These are phyloP conservation scores for Geosmithia flava DNA, from an alignment of 2,329 filamentous ascomycete species.

Conservation along the genomic window DNA sequence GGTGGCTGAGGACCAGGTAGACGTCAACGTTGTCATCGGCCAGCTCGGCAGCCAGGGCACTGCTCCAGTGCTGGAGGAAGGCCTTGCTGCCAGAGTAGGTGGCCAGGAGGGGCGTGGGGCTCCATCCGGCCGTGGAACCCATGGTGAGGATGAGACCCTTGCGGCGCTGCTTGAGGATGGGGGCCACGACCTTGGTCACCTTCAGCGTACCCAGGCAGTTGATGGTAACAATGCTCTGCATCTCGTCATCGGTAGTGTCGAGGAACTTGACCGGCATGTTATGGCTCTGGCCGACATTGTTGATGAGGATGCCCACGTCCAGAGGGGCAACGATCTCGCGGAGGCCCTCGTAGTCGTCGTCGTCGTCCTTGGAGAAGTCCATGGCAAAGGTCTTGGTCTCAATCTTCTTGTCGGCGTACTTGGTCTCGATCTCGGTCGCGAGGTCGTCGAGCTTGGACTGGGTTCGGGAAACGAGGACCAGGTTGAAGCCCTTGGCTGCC, in stretches of 20 bases:
- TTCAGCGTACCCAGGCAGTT: constrained; percentile 88
- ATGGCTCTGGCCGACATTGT: constrained; percentile 95
- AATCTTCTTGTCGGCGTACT: constrained; percentile 48
- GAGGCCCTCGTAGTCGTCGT: constrained; percentile 68
- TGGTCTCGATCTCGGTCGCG: constrained; percentile 59
- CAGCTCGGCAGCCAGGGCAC: constrained; percentile 72
- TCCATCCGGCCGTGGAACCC: constrained; percentile 90
- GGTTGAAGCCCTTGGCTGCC: constrained; percentile 83
- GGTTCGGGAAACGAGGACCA: constrained; percentile 92
- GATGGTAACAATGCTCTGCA: constrained; percentile 85
- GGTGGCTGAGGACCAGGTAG: constrained; percentile 83
- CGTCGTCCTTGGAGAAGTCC: constrained; percentile 76
- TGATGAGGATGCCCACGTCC: constrained; percentile 80
- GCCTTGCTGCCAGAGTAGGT: constrained; percentile 98
- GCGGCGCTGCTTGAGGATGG: constrained; percentile 73
- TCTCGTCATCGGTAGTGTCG: constrained; percentile 65
- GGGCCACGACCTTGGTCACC: constrained; percentile 74
- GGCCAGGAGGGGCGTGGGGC: constrained; percentile 82
- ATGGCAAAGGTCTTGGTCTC: constrained; percentile 74
- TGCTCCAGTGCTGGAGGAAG: constrained; percentile 95
- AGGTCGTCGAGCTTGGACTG: constrained; percentile 76
- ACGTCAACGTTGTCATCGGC: constrained; percentile 71
- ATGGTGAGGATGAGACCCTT: constrained; percentile 88
- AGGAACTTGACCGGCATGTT: constrained; percentile 83
- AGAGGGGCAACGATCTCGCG: constrained; percentile 56